Percentiles rank a stretch among this genome's conserved stretches.
Evolutionary conservation across 768 basidiomycete species (phyloP).

Genomic region (Suillus bovinus): DNA sequence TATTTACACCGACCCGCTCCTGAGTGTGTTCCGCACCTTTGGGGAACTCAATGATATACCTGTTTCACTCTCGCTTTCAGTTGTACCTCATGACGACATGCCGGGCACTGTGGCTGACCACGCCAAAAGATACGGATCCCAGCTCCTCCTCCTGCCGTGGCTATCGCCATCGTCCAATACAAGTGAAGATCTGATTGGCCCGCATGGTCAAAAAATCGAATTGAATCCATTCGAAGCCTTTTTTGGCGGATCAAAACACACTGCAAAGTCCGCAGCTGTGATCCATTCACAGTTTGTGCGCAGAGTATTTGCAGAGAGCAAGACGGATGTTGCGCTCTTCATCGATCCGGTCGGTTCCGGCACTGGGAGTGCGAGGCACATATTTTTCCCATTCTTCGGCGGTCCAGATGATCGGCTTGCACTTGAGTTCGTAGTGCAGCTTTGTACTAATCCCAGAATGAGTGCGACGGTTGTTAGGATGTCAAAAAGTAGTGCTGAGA

Average conservation of each 20-base stretch:
- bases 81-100: conserved; percentile 78
- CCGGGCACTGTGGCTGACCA: conserved; percentile 63
- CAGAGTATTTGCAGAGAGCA: conserved; percentile 70
- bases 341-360: conserved; percentile 61
- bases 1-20: conserved; percentile 67
- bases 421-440: conserved; percentile 76
- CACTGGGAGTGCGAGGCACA: conserved; percentile 45
- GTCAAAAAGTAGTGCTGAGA: conserved; percentile 29
- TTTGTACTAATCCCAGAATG: conserved; percentile 61
- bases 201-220: conserved; percentile 20
- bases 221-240: conserved; percentile 77
- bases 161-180: conserved; percentile 40
- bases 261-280: conserved; percentile 53
- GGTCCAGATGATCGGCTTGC: conserved; percentile 93
- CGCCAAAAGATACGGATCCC: conserved; percentile 52
- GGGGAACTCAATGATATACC: conserved; percentile 66
- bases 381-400: conserved; percentile 91
- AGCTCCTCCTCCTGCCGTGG: conserved; percentile 90
- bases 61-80: conserved; percentile 68
- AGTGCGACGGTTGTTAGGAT: conserved; percentile 77
- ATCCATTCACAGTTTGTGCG: conserved; percentile 86
- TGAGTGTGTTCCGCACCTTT: conserved; percentile 78
- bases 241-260: conserved; percentile 53
- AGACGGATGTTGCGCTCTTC: conserved; percentile 81
- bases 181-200: conserved; percentile 27